Evolutionary conservation across 148 eudicot genomes (phyloP), one percentile per base, ranked within the genome.

Genomic region (Chenopodium quinoa): DNA sequence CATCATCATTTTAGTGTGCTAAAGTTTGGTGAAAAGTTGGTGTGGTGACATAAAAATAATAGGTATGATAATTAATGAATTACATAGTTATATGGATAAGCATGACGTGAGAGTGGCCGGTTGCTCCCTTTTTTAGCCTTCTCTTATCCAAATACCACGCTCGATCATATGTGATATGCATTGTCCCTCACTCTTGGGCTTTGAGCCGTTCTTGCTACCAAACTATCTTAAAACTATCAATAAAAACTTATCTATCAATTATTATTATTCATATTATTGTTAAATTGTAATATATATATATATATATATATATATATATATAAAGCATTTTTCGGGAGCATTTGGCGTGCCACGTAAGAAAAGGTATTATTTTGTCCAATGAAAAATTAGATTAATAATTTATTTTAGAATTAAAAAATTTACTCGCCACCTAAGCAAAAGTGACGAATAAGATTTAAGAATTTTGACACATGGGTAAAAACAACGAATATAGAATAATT

Each of bases 1-100:
- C 68, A 83, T 16, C 78, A 83, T 83, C n/a, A 83, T 83, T 68
- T 78, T 83, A 81, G 78, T 83, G 85, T 73, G 85, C 82, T 78
- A 65, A 58, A 69, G 46, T 32, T 69, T 32, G 20, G 47, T 16
- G 44, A 17, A 17, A 19, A 71, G 44, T 37, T 71, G 67, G 40
- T 73, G 73, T 62, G 75, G 63, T 81, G 20, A 52, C 54, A 75
- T 32, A 71, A 52, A 75, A 75, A 66, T 68, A n/a, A 75, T 81
- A 34, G 65, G 19, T 29, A 32, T 65, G 16, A 66, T 65, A 48
- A 50, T 67, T 81, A 75, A 75, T 81, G 48, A 46, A 50, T 78
- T 78, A 72, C 71, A 77, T 63, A 58, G 22, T 63, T 71, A 65
- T 5, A 67, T 56, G 85, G 79, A 83, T 83, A 83, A 79, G 85